phyloP scores from a whole-genome alignment of 371 early-diverging fungal species.

The Mortierella sp. region DNA sequence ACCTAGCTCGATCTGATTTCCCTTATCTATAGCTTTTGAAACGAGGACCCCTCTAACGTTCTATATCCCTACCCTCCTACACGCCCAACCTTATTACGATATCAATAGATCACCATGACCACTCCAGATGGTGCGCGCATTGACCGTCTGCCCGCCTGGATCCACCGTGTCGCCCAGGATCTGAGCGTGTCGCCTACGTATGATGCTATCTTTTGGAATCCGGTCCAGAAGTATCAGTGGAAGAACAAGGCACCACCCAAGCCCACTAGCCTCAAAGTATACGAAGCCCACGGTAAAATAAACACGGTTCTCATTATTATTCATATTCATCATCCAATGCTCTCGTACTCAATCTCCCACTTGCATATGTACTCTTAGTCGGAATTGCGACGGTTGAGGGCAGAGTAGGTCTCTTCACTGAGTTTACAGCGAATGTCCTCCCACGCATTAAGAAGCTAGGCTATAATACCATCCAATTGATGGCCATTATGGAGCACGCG shows the following conservation, averaged over 20 bases:
- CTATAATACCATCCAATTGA: constrained; percentile 95
- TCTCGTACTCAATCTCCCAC: not conserved
- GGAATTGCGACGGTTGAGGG: constrained; percentile 92
- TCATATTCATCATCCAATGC: too few species aligned
- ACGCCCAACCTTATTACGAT: not conserved
- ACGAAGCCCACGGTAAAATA: constrained; percentile 87
- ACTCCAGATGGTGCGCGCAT: constrained; percentile 81
- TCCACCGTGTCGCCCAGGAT: constrained; percentile 87
- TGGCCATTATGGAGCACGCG: constrained; percentile 99
- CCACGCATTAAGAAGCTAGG: constrained; percentile 90
- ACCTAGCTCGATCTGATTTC: too few species aligned
- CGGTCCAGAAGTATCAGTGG: constrained; percentile 78
- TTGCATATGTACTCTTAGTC: constrained; percentile 61
- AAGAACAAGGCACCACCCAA: constrained; percentile 76
- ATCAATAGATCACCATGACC: constrained; percentile 81
- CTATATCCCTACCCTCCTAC: constrained; percentile 35
- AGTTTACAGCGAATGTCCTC: constrained; percentile 89
- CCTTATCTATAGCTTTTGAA: constrained; percentile 88
- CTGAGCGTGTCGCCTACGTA: constrained; percentile 82
- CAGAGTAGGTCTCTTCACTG: constrained; percentile 84
- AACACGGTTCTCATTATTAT: too few species aligned
- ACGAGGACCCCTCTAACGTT: not conserved
- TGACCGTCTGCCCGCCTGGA: constrained; percentile 94
- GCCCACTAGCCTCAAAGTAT: constrained; percentile 79
- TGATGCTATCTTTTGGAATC: constrained; percentile 95